Evolutionary conservation across 768 basidiomycete species (phyloP), one percentile per base, ranked within the genome.

Genomic region (Trametes punicea): DNA sequence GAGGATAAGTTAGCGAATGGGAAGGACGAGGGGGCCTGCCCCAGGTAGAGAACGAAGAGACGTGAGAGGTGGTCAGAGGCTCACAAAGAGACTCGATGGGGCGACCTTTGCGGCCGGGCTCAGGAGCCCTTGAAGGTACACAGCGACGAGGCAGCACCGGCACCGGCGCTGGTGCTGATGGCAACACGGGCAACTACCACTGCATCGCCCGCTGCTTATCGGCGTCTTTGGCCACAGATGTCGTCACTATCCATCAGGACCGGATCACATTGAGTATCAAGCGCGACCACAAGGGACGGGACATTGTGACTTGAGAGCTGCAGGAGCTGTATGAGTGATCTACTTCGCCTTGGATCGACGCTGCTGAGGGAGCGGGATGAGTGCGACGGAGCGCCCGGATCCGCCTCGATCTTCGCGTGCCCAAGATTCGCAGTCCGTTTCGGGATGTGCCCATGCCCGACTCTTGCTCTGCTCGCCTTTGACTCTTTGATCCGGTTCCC

Each of bases 21-120:
- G 29, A 47, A 53, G 45, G 11, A 21, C 42, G 38, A n/a, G n/a
- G 47, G 59, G 51, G 51, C 51, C 55, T 21, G 60, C 62, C 55
- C 60, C 25, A 41, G 59, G 50, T 41, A 26, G 50, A 52, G 48
- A 63, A 60, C 29, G 47, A 23, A 50, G 25, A 33, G 46, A 34
- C 51, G 55, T 42, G 41, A 39, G 46, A 33, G 53, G 25, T 34
- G 54, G 51, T 51, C 46, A 25, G 27, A 52, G 26, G 40, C 41
- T 39, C 53, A 39, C 44, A 34, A 26, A 44, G 40, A 46, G 48
- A 51, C n/a, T n/a, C n/a, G n/a, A n/a, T n/a, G n/a, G 33, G n/a
- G 34, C 6, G 34, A 36, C 13, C 13, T 15, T 5, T 36, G 34
- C 34, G 34, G 13, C 13, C 13, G 13, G 34, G 34, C 13, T 36